Base-by-base conservation (phyloP, 305 asterid genomes). In the Ilex paraguariensis region DNA sequence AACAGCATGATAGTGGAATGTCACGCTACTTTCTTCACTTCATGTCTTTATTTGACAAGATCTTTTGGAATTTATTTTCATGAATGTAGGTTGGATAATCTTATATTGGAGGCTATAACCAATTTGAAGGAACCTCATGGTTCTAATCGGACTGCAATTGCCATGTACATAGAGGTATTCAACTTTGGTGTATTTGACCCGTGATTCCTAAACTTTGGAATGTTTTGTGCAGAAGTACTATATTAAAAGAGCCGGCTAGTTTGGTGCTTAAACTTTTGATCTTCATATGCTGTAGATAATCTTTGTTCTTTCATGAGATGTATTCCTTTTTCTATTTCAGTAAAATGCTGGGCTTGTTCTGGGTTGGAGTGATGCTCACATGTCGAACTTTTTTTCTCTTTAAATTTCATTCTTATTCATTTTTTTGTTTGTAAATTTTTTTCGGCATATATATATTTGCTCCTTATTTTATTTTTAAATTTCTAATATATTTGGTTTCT, bases 61-160 rank as follows among this genome's bases (percentile, higher is more conserved):
- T 15, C 17, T 54, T 57, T 68, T 56, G 68, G 54, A 52, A 61
- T 61, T 66, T 63, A 40, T 54, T 46, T 52, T 45, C 46, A 33
- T 74, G 56, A 66, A 64, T 79, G 64, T 54, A 94, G 98, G 84
- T 54, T 91, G 82, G 96, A 85, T 57, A 89, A 81, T 69, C 74
- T 81, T 74, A 78, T 94, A 69, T 32, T 91, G 83, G 99, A 91
- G 82, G 95, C 93, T 63, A 77, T 94, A 64, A 68, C 72, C 58
- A 81, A 84, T 84, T 72, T 94, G 80, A 91, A 94, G 82, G 98
- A 88, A 74, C 93, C 98, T 16, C 88, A 86, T 56, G 98, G 99
- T 64, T 85, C 98, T 65, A 77, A 81, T 77, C 85, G 87, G 53
- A 68, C 67, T 68, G 73, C 85, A 61, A 84, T 94, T 77, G 67